These are phyloP conservation scores for Trametes polyzona DNA, from an alignment of 1,284 basidiomycete genomes.

Conservation along the genomic window DNA sequence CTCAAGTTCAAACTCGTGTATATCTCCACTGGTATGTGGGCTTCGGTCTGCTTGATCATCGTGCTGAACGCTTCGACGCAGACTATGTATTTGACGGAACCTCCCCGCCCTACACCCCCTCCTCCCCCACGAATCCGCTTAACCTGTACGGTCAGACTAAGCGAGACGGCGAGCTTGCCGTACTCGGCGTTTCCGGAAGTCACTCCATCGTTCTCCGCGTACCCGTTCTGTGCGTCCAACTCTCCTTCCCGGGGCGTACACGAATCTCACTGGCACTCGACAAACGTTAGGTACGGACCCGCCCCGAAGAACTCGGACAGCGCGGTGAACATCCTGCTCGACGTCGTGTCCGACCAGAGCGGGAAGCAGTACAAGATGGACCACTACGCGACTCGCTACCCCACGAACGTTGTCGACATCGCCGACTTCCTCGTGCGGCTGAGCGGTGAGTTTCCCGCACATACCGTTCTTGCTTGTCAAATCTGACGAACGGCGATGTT, in stretches of 20 bases:
- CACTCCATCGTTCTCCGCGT: constrained; percentile 72
- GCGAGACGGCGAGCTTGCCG: constrained; percentile 72
- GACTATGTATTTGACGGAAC: constrained; percentile 89
- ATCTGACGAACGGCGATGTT: no score
- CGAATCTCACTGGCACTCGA: not conserved
- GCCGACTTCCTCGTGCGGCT: constrained; percentile 74
- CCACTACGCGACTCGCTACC: constrained; percentile 82
- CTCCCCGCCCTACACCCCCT: constrained; percentile 77
- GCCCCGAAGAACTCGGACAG: constrained; percentile 76
- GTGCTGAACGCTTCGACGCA: constrained; percentile 26
- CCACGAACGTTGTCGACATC: constrained; percentile 80
- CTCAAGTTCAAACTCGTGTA: constrained; percentile 69
- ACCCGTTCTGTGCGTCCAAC: constrained; percentile 70
- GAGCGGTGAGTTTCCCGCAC: constrained; percentile 47
- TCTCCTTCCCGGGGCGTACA: not conserved
- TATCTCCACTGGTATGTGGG: constrained; percentile 71
- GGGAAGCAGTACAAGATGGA: constrained; percentile 86
- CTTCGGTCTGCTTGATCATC: not conserved
- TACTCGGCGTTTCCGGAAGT: constrained; percentile 57
- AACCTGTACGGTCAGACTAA: constrained; percentile 82
- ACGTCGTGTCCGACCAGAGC: constrained; percentile 77
- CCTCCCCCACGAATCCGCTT: constrained; percentile 69
- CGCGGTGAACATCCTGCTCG: constrained; percentile 79
- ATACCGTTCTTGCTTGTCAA: no score
- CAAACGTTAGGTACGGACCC: constrained; percentile 71